A percentile compares a stretch with the other conserved stretches of the same genome.
Conservation (phyloP, 345 rosid species). For the Melaleuca quinquenervia region DNA sequence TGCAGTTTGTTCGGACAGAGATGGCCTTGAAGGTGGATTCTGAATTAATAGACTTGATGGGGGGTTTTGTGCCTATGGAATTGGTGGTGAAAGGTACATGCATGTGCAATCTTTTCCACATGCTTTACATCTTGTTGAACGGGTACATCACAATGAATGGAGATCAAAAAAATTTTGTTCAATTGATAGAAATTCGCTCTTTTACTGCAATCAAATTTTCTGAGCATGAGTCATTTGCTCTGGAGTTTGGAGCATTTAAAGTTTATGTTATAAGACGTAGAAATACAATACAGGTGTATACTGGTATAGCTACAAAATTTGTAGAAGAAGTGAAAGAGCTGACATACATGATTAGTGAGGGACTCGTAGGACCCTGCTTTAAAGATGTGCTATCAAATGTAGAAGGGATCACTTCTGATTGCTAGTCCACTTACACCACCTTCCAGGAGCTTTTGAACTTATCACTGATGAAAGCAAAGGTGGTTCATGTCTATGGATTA, state of each 20-base stretch:
- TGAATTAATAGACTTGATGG: constrained; percentile 22
- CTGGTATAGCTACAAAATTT: neutral
- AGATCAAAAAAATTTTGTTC: neutral
- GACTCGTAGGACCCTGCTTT: neutral
- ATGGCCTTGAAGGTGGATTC: constrained; percentile 21
- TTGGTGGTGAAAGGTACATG: constrained; percentile 61
- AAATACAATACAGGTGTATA: neutral
- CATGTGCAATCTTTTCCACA: neutral
- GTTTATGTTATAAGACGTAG: neutral
- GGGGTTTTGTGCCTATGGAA: constrained; percentile 81
- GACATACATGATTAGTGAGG: neutral
- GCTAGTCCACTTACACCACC: neutral
- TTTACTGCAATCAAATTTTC: neutral
- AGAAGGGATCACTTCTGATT: neutral
- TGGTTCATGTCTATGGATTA: constrained; percentile 87
- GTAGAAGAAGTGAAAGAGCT: neutral
- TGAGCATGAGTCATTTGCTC: neutral
- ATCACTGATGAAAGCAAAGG: constrained; percentile 71
- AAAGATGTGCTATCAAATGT: neutral
- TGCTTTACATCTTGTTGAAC: neutral
- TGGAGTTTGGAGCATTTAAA: neutral
- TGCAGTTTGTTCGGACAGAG: constrained; percentile 81
- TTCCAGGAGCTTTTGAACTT: constrained; percentile 82
- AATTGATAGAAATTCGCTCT: neutral
- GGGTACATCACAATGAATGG: neutral